Base-by-base conservation (phyloP, 2,329 filamentous ascomycete species). In the Cadophora luteo-olivacea region DNA sequence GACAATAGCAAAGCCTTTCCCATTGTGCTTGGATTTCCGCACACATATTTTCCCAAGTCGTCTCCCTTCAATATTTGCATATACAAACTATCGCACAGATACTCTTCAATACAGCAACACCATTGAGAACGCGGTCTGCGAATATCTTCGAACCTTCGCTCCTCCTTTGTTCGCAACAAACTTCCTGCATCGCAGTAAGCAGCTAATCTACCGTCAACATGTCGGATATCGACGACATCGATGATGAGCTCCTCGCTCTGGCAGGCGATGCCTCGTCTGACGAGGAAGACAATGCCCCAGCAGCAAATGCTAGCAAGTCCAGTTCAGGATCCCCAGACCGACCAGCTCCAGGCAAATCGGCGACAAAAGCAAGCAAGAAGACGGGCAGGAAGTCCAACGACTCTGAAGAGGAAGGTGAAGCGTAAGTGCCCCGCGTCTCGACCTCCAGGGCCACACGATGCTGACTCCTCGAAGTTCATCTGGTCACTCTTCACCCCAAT, bases 191-290 rank as follows among this genome's bases (percentile, higher is more conserved):
- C 14, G 36, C 57, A 60, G 57, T 60, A 19, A 45, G n/a, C 36
- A 60, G 33, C 33, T 6, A 29, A 60, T 12, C 36, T 38, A 22
- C n/a, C 16, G 11, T 25, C 38, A 69, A 36, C 72, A 85, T 97
- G 94, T 91, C 92, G 67, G 92, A 95, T 78, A 87, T 97, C 74
- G 38, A 48, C n/a, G 51, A 55, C 11, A 54, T 55, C 16, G 95
- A 98, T 79, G 94, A 95, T 76, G 95, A 97, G 83, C 90, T 98
- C 73, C 91, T 98, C 72, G 94, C 93, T 77, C 89, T 98, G 73
- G 96, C 94, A 65, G 96, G 93, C 76, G 93, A 92, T 74, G 91
- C 88, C 70, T 83, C 85, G 69, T 86, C 83, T 64, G 80, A 80
- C 71, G 87, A 88, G 68, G 87, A 85, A 76, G 87, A 87, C 83